Evolutionary conservation across 2,329 filamentous ascomycete genomes (phyloP).

Genomic region (Mollisia scopiformis): DNA sequence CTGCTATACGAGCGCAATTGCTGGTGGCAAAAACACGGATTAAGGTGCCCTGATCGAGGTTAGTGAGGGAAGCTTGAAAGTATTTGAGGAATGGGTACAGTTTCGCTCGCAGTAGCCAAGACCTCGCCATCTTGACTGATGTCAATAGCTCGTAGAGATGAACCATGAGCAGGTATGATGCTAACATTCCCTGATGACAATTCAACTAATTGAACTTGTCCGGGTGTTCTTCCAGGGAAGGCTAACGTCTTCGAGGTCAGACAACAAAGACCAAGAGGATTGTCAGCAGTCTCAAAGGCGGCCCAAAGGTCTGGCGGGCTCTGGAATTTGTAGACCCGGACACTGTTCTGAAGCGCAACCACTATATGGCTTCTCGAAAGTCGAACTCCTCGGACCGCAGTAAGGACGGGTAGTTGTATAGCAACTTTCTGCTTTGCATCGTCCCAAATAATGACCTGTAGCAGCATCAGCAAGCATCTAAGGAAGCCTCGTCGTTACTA

Average conservation of each 20-base stretch:
- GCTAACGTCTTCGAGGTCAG: slow-evolving; percentile 74
- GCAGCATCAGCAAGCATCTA: slow-evolving; percentile 18
- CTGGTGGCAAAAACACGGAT: slow-evolving; percentile 82
- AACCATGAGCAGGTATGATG: slow-evolving; percentile 90
- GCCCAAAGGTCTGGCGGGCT: slow-evolving; percentile 71
- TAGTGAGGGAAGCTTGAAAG: neutral
- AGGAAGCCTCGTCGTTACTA: slow-evolving; percentile 6
- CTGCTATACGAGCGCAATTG: slow-evolving; percentile 79
- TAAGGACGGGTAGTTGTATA: slow-evolving; percentile 78
- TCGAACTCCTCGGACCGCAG: slow-evolving; percentile 78
- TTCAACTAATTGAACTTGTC: slow-evolving; percentile 88
- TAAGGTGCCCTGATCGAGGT: slow-evolving; percentile 70
- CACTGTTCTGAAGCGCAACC: slow-evolving; percentile 79
- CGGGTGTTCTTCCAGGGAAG: slow-evolving; percentile 84
- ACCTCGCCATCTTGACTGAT: slow-evolving; percentile 80
- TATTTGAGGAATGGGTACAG: slow-evolving; percentile 43
- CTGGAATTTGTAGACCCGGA: slow-evolving; percentile 80
- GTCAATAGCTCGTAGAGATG: slow-evolving; percentile 75
- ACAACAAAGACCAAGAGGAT: slow-evolving; percentile 79
- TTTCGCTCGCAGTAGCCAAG: slow-evolving; percentile 88
- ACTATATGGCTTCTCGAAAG: slow-evolving; percentile 77
- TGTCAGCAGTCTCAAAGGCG: slow-evolving; percentile 84
- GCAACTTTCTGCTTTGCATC: slow-evolving; percentile 76
- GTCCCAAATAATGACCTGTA: slow-evolving; percentile 85
- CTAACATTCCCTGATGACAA: slow-evolving; percentile 79